Percentiles rank a stretch among this genome's conserved stretches.
phyloP scores from a whole-genome alignment of 1,139 yeast genomes.

The Debaryomycetaceae sp. region DNA sequence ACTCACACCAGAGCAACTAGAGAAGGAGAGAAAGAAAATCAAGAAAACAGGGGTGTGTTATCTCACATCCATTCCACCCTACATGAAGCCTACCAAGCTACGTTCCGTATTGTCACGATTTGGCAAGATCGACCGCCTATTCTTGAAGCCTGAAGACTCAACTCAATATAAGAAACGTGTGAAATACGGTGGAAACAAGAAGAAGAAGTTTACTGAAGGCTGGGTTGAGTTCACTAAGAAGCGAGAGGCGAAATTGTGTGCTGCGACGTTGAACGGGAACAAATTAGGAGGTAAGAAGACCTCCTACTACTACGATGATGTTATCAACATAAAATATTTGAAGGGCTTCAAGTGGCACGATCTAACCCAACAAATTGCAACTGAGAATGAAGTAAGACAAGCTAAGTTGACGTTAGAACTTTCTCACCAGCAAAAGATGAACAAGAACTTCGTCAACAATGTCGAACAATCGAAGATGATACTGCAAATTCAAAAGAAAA shows the following conservation, averaged over 20 bases:
- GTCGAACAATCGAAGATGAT: constrained; percentile 86
- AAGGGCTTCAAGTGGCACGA: constrained; percentile 95
- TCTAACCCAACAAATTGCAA: constrained; percentile 88
- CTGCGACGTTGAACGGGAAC: constrained; percentile 81
- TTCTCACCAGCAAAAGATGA: constrained; percentile 82
- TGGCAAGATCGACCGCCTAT: constrained; percentile 83
- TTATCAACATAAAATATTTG: constrained; percentile 82
- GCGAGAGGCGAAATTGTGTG: constrained; percentile 85
- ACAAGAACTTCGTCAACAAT: constrained; percentile 76
- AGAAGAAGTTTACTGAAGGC: constrained; percentile 85
- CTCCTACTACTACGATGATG: constrained; percentile 91
- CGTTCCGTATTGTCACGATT: constrained; percentile 76
- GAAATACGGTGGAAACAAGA: constrained; percentile 92
- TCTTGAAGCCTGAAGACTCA: constrained; percentile 82
- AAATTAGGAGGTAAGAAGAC: constrained; percentile 90
- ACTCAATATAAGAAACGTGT: constrained; percentile 63
- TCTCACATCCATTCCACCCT: constrained; percentile 88
- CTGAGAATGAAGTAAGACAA: constrained; percentile 85
- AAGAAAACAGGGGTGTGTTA: constrained; percentile 89
- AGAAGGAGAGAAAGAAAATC: constrained; percentile 53
- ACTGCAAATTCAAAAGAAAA: constrained; percentile 57
- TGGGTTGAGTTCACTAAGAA: constrained; percentile 93
- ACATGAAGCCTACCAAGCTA: constrained; percentile 91
- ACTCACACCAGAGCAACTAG: constrained; percentile 52
- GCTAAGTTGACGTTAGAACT: constrained; percentile 84